A percentile compares a stretch with the other conserved stretches of the same genome.
These are phyloP conservation scores for Diaporthe humulicola DNA, from an alignment of 2,329 filamentous ascomycete genomes.

Conservation along the genomic window DNA sequence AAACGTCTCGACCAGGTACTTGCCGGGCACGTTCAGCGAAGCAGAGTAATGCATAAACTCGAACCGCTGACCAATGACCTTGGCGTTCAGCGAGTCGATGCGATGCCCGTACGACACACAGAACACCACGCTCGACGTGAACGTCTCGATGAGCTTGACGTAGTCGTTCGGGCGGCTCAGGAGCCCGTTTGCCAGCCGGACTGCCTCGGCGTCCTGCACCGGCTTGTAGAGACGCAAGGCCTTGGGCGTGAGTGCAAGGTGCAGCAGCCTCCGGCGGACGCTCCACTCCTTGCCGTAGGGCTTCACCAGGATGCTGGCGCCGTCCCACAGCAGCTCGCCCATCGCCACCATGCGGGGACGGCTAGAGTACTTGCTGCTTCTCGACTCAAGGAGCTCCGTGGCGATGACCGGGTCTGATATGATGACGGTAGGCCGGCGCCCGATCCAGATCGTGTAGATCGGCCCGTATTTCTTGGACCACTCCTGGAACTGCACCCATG, in stretches of 20 bases:
- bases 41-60: constrained; percentile 62
- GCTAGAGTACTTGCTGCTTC: constrained; percentile 53
- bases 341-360: constrained; percentile 44
- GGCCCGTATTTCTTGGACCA: constrained; percentile 60
- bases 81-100: constrained; percentile 60
- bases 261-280: constrained; percentile 55
- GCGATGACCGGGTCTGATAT: constrained; percentile 59
- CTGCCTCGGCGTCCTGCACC: constrained; percentile 63
- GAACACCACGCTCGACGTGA: constrained; percentile 63
- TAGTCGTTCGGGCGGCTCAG: constrained; percentile 55
- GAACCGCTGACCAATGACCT: constrained; percentile 61
- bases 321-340: constrained; percentile 50
- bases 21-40: constrained; percentile 59
- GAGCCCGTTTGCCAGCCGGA: constrained; percentile 57
- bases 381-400: constrained; percentile 59
- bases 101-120: constrained; percentile 64
- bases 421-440: constrained; percentile 58
- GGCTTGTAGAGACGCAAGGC: constrained; percentile 59
- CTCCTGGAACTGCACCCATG: constrained; percentile 57
- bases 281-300: constrained; percentile 63
- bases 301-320: constrained; percentile 60
- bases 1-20: constrained; percentile 60
- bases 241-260: constrained; percentile 58
- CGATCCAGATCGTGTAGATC: constrained; percentile 63
- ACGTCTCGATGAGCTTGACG: constrained; percentile 61